A percentile compares a stretch with the other conserved stretches of the same genome.
phyloP scores from a whole-genome alignment of 441 rosid genomes.

The Hura crepitans region DNA sequence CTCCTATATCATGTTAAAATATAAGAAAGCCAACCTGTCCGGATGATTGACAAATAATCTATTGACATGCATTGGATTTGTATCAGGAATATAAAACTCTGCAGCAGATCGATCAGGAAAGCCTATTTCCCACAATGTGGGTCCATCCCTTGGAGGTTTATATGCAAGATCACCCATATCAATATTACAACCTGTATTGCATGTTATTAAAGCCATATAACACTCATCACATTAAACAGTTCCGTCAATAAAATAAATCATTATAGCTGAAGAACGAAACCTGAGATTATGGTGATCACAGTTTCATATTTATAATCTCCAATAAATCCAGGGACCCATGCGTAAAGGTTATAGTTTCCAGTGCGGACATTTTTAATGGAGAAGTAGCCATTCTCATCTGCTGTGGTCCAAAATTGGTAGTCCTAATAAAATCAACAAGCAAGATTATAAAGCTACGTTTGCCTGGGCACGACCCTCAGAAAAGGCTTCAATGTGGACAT shows the following conservation, averaged over 20 bases:
- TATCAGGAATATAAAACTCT: conserved; percentile 77
- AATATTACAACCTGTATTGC: conserved; percentile 47
- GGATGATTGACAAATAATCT: conserved; percentile 67
- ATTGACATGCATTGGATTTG: conserved; percentile 57
- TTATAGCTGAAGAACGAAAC: conserved; percentile 25
- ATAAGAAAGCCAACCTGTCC: conserved; percentile 49
- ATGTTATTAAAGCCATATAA: conserved; percentile 7
- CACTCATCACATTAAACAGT: neutral
- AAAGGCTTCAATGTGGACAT: neutral
- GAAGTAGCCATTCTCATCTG: conserved; percentile 52
- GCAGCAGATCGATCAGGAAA: conserved; percentile 83
- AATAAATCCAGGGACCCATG: conserved; percentile 65
- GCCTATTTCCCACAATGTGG: conserved; percentile 94
- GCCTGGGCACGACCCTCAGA: neutral
- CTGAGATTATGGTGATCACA: conserved; percentile 43
- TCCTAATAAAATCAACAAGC: conserved; percentile 24
- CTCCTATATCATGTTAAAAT: neutral
- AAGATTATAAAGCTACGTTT: neutral
- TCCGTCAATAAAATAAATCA: neutral
- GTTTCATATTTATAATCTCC: conserved; percentile 52
- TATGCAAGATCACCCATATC: conserved; percentile 61
- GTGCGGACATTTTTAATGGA: conserved; percentile 36
- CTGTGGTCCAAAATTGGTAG: conserved; percentile 68
- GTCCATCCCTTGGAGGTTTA: conserved; percentile 82
- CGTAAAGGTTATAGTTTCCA: conserved; percentile 52